Conservation (phyloP, 2,329 filamentous ascomycete species). For the Alternaria sp. region DNA sequence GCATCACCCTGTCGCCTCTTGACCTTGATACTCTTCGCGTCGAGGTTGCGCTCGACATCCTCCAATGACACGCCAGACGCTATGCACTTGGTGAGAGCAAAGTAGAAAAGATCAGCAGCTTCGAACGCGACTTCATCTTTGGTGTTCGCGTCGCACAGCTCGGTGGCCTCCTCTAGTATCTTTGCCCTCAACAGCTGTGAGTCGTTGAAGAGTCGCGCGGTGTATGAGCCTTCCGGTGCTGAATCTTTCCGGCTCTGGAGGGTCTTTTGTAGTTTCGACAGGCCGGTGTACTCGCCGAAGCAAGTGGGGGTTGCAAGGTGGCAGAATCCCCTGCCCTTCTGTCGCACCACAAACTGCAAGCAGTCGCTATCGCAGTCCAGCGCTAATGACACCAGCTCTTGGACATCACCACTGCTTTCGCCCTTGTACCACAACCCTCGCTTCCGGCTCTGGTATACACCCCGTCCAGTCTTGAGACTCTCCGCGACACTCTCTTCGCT, state of each 20-base stretch:
- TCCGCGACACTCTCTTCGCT: slow-evolving; percentile 88
- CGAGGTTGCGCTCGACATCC: slow-evolving; percentile 90
- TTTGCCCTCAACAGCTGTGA: slow-evolving; percentile 89
- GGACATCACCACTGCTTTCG: slow-evolving; percentile 89
- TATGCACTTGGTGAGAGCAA: slow-evolving; percentile 88
- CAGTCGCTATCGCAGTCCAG: slow-evolving; percentile 95
- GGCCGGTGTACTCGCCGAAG: slow-evolving; percentile 83
- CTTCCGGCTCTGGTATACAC: slow-evolving; percentile 96
- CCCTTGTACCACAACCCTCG: slow-evolving; percentile 97
- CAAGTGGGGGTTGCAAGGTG: slow-evolving; percentile 91
- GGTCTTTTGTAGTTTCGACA: slow-evolving; percentile 86
- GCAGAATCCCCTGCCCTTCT: slow-evolving; percentile 90
- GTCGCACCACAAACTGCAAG: slow-evolving; percentile 84
- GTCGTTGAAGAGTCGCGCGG: slow-evolving; percentile 89
- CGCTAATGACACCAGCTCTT: slow-evolving; percentile 83
- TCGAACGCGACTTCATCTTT: slow-evolving; percentile 90
- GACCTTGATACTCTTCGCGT: slow-evolving; percentile 93
- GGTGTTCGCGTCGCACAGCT: slow-evolving; percentile 84
- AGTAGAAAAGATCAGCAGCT: slow-evolving; percentile 94
- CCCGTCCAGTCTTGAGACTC: slow-evolving; percentile 78
- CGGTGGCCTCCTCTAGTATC: slow-evolving; percentile 98
- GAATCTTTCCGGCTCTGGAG: slow-evolving; percentile 80
- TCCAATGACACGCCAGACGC: slow-evolving; percentile 82
- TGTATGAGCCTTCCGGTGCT: slow-evolving; percentile 90
- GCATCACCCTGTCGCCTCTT: slow-evolving; percentile 92